Conservation (phyloP, 2,329 filamentous ascomycete genomes). For the Cladophialophora psammophila region DNA sequence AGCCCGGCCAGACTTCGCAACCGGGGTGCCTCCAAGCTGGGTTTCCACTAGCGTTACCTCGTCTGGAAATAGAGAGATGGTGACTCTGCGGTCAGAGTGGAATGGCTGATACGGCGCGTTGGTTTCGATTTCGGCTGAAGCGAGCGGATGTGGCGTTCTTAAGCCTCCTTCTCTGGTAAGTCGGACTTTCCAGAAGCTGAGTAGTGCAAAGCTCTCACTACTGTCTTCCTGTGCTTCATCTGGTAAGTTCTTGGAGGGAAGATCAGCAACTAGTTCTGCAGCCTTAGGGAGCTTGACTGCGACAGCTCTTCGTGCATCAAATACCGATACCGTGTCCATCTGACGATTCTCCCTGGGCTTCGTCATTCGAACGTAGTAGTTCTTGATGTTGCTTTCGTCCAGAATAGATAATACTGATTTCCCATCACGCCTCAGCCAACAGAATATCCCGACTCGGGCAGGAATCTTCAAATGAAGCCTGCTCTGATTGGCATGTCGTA, state of each 20-base stretch:
- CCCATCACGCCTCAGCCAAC: conserved; percentile 54
- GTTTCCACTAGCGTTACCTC: conserved; percentile 38
- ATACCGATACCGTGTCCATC: conserved; percentile 49
- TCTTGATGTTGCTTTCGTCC: conserved; percentile 52
- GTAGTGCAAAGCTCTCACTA: conserved; percentile 7
- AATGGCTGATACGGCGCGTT: conserved; percentile 96
- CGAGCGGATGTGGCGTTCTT: conserved; percentile 62
- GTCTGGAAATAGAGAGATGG: conserved; percentile 70
- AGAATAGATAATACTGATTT: conserved; percentile 53
- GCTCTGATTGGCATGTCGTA: conserved; percentile 58
- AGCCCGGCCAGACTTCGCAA: background rate
- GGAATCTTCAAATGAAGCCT: conserved; percentile 54
- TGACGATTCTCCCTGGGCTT: conserved; percentile 39
- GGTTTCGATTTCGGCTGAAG: conserved; percentile 91
- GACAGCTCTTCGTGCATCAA: conserved; percentile 39
- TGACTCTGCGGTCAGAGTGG: conserved; percentile 86
- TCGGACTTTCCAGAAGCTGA: conserved; percentile 55
- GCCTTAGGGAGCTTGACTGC: conserved; percentile 32
- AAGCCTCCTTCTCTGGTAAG: conserved; percentile 49
- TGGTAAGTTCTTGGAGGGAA: conserved; percentile 2
- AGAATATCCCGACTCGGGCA: conserved; percentile 53
- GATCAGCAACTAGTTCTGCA: conserved; percentile 14
- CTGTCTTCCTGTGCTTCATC: conserved; percentile 18
- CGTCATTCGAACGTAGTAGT: conserved; percentile 40
- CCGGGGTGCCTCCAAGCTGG: conserved; percentile 12